These are phyloP conservation scores for Talaromyces proteolyticus DNA, from an alignment of 495 filamentous ascomycete genomes.

Conservation along the genomic window DNA sequence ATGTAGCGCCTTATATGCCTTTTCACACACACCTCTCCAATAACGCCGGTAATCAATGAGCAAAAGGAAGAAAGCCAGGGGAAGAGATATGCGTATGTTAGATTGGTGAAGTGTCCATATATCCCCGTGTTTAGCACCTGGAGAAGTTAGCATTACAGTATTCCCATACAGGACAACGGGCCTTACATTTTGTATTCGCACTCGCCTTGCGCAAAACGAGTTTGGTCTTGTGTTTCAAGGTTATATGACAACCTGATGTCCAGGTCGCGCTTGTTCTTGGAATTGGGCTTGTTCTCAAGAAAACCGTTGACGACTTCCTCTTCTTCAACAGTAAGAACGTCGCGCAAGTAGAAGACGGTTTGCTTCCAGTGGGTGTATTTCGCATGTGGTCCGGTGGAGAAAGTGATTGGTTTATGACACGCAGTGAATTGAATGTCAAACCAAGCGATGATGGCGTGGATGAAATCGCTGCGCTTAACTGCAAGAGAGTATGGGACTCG, in stretches of 20 bases:
- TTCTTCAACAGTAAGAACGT: conserved; percentile 77
- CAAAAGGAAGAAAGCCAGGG: conserved; percentile 14
- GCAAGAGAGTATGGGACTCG: conserved; percentile 62
- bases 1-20: conserved; percentile 12
- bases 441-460: conserved; percentile 95
- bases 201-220: conserved; percentile 58
- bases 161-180: background rate
- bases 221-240: conserved; percentile 67
- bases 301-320: conserved; percentile 66
- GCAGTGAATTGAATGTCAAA: conserved; percentile 98
- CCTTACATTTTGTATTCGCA: conserved; percentile 87
- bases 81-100: conserved; percentile 8
- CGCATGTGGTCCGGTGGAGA: conserved; percentile 83
- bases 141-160: conserved; percentile 17
- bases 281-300: conserved; percentile 80
- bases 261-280: conserved; percentile 89
- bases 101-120: background rate
- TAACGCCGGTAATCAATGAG: conserved; percentile 11
- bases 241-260: conserved; percentile 85
- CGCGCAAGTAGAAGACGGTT: conserved; percentile 83
- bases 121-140: conserved; percentile 35
- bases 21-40: conserved; percentile 10
- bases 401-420: conserved; percentile 80
- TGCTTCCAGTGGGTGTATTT: conserved; percentile 96
- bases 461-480: conserved; percentile 76